phyloP scores from a whole-genome alignment of 2,329 filamentous ascomycete species.

The Arthroderma uncinatum region DNA sequence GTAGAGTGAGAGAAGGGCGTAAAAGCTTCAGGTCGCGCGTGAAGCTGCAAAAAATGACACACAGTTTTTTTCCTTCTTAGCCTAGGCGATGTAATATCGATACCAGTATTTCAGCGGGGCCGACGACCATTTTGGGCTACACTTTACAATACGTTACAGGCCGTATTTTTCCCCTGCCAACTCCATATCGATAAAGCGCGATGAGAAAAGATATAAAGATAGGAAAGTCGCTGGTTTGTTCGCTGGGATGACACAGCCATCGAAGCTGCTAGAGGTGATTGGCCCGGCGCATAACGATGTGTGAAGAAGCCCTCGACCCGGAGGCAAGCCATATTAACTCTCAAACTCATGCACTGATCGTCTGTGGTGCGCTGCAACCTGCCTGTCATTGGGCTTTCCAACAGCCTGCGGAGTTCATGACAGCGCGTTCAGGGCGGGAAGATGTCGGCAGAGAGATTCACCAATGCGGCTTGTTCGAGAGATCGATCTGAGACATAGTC shows the following conservation, averaged over 20 bases:
- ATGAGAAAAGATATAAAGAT: neutral
- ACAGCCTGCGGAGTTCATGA: neutral
- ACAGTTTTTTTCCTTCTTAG: neutral
- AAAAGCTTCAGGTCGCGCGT: neutral
- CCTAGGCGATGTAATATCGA: neutral
- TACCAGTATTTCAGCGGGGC: neutral
- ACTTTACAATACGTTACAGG: neutral
- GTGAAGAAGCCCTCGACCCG: neutral
- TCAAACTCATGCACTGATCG: neutral
- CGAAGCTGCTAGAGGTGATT: neutral
- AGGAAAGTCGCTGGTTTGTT: neutral
- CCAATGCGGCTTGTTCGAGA: neutral
- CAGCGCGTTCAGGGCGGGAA: neutral
- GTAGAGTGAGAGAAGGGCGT: neutral
- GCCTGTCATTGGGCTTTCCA: neutral
- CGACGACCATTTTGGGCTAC: neutral
- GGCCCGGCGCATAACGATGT: neutral
- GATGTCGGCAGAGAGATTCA: neutral
- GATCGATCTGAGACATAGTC: constrained; percentile 3
- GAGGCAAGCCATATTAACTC: neutral
- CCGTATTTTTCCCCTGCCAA: neutral
- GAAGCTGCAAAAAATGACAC: neutral
- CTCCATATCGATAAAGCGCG: neutral
- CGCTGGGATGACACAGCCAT: neutral
- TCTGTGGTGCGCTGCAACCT: neutral